Percentiles rank a stretch among this genome's conserved stretches.
Conservation (phyloP, 2,329 filamentous ascomycete species). For the Stenocarpella maydis region DNA sequence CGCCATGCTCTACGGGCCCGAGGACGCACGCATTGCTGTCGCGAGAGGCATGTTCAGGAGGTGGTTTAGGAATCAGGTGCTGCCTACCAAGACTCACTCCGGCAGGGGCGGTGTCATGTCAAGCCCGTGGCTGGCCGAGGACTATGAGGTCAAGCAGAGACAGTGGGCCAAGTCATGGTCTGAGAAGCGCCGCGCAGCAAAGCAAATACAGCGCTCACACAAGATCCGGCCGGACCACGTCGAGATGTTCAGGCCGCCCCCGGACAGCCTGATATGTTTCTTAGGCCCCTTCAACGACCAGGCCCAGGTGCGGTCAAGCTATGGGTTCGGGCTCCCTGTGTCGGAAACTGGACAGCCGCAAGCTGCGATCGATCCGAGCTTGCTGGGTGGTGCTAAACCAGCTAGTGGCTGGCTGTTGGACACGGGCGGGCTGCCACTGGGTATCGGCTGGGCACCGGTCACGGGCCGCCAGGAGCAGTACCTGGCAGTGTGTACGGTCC, state of each 20-base stretch:
- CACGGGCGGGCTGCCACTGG: constrained; percentile 59
- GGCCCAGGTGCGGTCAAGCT: constrained; percentile 36
- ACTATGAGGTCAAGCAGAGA: constrained; percentile 47
- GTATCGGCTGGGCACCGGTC: constrained; percentile 61
- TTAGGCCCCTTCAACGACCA: constrained; percentile 42
- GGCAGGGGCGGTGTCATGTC: constrained; percentile 43
- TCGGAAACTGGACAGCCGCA: constrained; percentile 43
- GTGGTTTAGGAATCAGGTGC: constrained; percentile 51
- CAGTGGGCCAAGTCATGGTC: constrained; percentile 44
- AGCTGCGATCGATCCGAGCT: constrained; percentile 38
- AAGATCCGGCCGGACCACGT: constrained; percentile 34
- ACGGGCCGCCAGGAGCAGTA: constrained; percentile 51
- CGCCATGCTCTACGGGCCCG: constrained; percentile 53
- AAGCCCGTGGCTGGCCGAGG: constrained; percentile 51
- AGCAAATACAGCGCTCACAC: constrained; percentile 35
- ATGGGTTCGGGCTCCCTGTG: constrained; percentile 38
- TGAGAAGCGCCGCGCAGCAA: constrained; percentile 33
- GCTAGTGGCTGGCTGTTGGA: constrained; percentile 61
- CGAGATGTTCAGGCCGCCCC: constrained; percentile 32
- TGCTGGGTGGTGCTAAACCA: constrained; percentile 36
- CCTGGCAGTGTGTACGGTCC: constrained; percentile 60
- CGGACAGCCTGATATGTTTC: constrained; percentile 39
- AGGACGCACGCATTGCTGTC: constrained; percentile 45
- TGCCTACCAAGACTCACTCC: constrained; percentile 48
- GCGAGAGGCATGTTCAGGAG: constrained; percentile 50